phyloP scores from a whole-genome alignment of 2,329 filamentous ascomycete genomes.

The Diaporthe citri region DNA sequence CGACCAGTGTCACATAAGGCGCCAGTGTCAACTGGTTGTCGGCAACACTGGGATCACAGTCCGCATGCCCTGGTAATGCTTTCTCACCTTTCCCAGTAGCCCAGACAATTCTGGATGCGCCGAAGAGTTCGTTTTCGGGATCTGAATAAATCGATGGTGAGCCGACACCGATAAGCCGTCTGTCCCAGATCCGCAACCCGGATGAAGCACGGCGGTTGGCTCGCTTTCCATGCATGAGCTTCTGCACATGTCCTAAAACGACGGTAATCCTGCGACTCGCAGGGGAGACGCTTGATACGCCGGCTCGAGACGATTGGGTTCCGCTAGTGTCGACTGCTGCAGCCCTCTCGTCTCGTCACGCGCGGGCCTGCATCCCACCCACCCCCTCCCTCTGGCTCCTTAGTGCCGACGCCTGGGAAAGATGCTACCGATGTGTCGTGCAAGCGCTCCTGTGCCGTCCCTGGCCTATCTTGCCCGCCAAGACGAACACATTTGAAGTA shows the following conservation, averaged over 20 bases:
- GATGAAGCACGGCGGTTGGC: conserved; percentile 29
- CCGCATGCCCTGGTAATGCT: conserved; percentile 11
- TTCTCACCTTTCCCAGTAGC: neutral
- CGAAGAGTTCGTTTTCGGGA: neutral
- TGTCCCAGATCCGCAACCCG: conserved; percentile 4
- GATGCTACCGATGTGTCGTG: neutral
- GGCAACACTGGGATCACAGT: neutral
- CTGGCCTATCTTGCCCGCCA: conserved; percentile 10
- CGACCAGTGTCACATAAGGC: neutral
- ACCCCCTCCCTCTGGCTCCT: neutral
- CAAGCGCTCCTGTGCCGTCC: conserved; percentile 33
- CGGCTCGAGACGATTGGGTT: conserved; percentile 16
- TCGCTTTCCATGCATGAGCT: conserved; percentile 32
- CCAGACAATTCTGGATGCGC: neutral
- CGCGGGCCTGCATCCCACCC: conserved; percentile 21
- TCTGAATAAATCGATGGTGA: neutral
- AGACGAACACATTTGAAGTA: conserved; percentile 23
- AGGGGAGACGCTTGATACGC: conserved; percentile 14
- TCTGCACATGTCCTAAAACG: conserved; percentile 23
- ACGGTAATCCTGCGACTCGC: conserved; percentile 21
- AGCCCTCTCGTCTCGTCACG: conserved; percentile 30
- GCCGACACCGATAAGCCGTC: conserved; percentile 2
- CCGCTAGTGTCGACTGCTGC: conserved; percentile 23
- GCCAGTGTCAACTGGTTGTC: conserved; percentile 3
- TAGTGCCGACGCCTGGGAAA: conserved; percentile 29